Evolutionary conservation across 176 grass and related monocot genomes (phyloP), one percentile per base, ranked within the genome.

Genomic region (Bolboschoenus planiculmis): DNA sequence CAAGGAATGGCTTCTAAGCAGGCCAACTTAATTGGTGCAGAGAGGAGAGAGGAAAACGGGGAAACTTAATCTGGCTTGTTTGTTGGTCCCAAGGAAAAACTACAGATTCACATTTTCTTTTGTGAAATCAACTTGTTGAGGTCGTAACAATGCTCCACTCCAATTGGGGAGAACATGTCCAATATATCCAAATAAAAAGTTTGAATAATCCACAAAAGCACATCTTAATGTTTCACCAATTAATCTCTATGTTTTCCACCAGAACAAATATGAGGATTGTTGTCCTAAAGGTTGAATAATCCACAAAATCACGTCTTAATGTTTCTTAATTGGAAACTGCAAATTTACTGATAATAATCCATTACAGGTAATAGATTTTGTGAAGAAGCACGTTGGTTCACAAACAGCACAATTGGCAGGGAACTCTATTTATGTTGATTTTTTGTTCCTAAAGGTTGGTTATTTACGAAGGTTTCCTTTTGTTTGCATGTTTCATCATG

Each of bases 381-480:
- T 97, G 56, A 91, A 53, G 86, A 90, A 66, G 79, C 86, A 97
- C 76, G 36, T 93, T 42, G 86, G 86, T 83, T 81, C 87, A 40
- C 82, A 51, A 33, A 88, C 84, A 61, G 84, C 94, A 66, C 84
- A 82, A 75, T 83, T 97, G 81, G 94, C 94, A 91, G 94, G 94
- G 78, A 97, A 93, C 86, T 97, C 94, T 56, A 78, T 97, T 85
- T 97, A 93, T 36, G 55, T 90, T 76, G 94, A 93, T 85, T 87
- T 88, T 63, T 66, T 90, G 81, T 97, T 91, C 90, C 43, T 97
- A 81, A 97, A 97, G 89, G 94, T 97, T 81, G 80, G 87, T 82
- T 62, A 53, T 34, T 34, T 35, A 15, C 13, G 54, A 30, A 84
- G 16, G n/a, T 76, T 59, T 30, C 50, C n/a, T 85, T 70, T 54